Base-by-base conservation (phyloP, 2,329 filamentous ascomycete species). In the Fusarium citri region DNA sequence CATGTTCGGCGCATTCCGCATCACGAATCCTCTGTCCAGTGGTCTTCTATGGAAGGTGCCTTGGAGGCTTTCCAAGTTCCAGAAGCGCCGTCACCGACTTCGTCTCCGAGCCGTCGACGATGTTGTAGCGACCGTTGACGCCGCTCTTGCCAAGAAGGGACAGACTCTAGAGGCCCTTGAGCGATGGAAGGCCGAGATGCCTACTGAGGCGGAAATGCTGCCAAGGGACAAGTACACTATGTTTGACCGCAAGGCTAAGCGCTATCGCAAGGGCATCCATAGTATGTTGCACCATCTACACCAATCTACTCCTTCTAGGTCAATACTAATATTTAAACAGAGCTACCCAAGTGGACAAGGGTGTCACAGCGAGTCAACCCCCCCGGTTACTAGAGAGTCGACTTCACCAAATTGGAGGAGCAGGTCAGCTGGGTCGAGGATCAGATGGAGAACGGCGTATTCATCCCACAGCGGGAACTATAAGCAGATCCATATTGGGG, bases 141-240 rank as follows among this genome's bases (percentile, higher is more conserved):
- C 84, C 46, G 94, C 95, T 20, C 87, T 98, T 56, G 86, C 88
- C 55, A 92, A 91, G 80, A 86, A 92, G 79, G 90, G 92, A 61
- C 85, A 90, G 76, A 88, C 90, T 64, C 87, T 90, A 48, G 94
- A 94, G 82, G 87, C 93, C 56, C 85, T 99, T 63, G 92, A 97
- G 80, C 84, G 91, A 77, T 99, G 96, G 96, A 97, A 96, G 85
- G 86, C 87, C 40, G 94, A 97, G 82, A 99, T 99, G 96, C 96
- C 96, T 23, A 92, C 89, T 26, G 96, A 99, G 86, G 87, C 89
- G 77, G 94, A 98, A 86, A 99, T 99, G 96, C 80, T 97, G 80
- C 92, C 96, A 48, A 92, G 89, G 82, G 96, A 99, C 84, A 99
- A 99, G 84, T 99, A 99, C 84, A 97, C 94, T 28, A 92, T 99